phyloP scores from a whole-genome alignment of 2,329 filamentous ascomycete genomes.

The Zasmidium cellare region DNA sequence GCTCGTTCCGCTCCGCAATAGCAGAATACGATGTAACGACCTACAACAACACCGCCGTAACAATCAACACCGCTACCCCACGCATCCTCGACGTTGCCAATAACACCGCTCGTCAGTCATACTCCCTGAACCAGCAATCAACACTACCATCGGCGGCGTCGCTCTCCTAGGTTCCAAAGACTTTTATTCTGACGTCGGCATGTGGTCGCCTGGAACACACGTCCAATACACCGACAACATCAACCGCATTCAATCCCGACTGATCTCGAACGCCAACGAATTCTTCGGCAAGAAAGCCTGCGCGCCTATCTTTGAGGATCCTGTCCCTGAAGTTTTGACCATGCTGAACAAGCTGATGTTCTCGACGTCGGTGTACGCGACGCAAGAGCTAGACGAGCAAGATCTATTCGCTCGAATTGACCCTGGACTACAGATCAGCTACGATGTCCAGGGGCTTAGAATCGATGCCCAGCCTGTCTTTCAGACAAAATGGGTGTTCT shows the following conservation, averaged over 20 bases:
- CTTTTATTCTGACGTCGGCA: slow-evolving; percentile 1
- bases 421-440: neutral
- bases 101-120: neutral
- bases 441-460: neutral
- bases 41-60: neutral
- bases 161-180: slow-evolving; percentile 5
- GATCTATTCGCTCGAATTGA: slow-evolving; percentile 1
- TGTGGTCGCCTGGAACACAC: slow-evolving; percentile 1
- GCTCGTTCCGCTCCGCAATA: slow-evolving; percentile 4
- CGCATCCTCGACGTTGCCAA: neutral
- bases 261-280: slow-evolving; percentile 1
- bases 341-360: slow-evolving; percentile 11
- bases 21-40: slow-evolving; percentile 2
- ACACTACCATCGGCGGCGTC: slow-evolving; percentile 5
- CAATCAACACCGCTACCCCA: neutral
- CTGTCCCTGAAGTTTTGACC: neutral
- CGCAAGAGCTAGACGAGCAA: neutral
- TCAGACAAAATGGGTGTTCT: neutral
- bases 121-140: neutral
- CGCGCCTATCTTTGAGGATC: slow-evolving; percentile 5
- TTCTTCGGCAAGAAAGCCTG: slow-evolving; percentile 2
- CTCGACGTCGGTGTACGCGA: slow-evolving; percentile 6
- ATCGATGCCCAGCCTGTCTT: slow-evolving; percentile 4
- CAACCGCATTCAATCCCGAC: slow-evolving; percentile 1
- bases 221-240: slow-evolving; percentile 7